These are phyloP conservation scores for Adansonia madagascariensis DNA, from an alignment of 441 rosid species.

Conservation along the genomic window DNA sequence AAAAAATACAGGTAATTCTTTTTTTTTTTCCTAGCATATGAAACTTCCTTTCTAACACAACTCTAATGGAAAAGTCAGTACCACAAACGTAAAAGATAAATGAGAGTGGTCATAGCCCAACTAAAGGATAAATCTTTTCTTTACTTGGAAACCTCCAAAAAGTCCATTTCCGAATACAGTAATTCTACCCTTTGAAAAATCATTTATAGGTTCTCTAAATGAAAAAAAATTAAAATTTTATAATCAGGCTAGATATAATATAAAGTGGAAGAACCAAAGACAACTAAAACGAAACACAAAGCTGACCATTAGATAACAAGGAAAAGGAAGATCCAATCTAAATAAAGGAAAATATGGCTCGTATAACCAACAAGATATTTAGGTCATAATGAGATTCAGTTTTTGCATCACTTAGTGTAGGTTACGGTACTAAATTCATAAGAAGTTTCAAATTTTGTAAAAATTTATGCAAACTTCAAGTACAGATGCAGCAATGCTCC, in stretches of 20 bases:
- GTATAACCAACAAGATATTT: background rate
- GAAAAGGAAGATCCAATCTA: conserved; percentile 8
- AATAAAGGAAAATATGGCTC: background rate
- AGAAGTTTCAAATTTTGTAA: background rate
- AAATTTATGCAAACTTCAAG: background rate
- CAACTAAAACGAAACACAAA: background rate
- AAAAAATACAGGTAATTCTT: background rate
- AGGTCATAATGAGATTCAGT: background rate
- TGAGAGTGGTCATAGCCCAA: background rate
- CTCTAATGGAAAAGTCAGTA: background rate
- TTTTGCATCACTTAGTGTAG: background rate
- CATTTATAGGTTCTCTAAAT: background rate
- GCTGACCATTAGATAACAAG: background rate
- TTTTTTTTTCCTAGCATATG: background rate
- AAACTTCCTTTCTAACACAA: background rate
- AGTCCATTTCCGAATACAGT: background rate
- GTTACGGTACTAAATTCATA: background rate
- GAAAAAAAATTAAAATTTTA: background rate
- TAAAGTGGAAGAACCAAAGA: background rate
- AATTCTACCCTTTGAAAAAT: background rate
- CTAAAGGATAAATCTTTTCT: background rate
- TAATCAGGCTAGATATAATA: background rate
- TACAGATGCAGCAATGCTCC: background rate
- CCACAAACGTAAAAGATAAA: background rate
- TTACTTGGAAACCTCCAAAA: background rate